Percentiles rank a stretch among this genome's conserved stretches.
Conservation (phyloP, 371 early-diverging fungal genomes). For the Mucor plumbeus region DNA sequence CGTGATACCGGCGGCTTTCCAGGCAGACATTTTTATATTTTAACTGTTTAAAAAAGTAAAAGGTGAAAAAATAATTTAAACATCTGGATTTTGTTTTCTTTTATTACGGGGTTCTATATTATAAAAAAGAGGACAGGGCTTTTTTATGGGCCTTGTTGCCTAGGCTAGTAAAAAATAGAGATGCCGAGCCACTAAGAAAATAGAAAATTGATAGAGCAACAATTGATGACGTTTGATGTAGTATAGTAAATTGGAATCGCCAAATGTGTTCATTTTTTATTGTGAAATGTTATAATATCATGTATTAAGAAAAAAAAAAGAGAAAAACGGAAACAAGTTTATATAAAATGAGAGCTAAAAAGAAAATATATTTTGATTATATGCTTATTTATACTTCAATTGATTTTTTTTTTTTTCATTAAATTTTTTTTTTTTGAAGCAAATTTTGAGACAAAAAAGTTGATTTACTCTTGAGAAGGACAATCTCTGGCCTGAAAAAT, state of each 20-base stretch:
- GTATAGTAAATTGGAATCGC: neutral
- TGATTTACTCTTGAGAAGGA: conserved; percentile 24
- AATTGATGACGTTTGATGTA: conserved; percentile 5
- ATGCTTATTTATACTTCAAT: conserved; percentile 2
- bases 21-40: conserved; percentile 57
- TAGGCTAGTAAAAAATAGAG: neutral
- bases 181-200: conserved; percentile 5
- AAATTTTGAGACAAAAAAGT: neutral
- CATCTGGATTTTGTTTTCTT: conserved; percentile 8
- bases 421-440: neutral
- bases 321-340: neutral
- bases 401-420: neutral
- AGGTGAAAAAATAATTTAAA: neutral
- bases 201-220: neutral
- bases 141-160: conserved; percentile 4
- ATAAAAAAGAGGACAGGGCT: conserved; percentile 6
- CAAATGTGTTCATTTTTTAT: neutral
- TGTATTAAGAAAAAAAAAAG: neutral
- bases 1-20: conserved; percentile 69
- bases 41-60: neutral
- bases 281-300: neutral
- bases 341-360: neutral
- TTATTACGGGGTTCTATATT: conserved; percentile 9
- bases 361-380: neutral
- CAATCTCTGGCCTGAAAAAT: conserved; percentile 39